Base-by-base conservation (phyloP, 2,329 filamentous ascomycete genomes). In the Sarocladium strictum region DNA sequence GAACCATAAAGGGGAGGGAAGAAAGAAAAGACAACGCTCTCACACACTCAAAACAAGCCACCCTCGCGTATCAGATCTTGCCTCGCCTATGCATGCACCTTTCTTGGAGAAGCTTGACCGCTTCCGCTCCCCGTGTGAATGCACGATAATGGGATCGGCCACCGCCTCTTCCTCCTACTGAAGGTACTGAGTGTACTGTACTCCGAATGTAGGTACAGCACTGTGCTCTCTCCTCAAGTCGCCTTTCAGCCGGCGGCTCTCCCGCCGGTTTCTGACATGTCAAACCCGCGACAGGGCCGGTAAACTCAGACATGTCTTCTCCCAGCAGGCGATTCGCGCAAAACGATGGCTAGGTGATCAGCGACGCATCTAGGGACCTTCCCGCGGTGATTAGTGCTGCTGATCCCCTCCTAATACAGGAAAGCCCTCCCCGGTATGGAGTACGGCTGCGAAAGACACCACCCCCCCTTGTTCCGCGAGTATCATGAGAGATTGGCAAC, bases 341-440 rank as follows among this genome's bases (percentile, higher is more conserved):
- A 7, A 43, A 21, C n/a, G 40, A 43, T 43, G 7, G 40, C 7
- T 4, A 19, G 21, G 21, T 27, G 43, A 51, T 51, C 47, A 35
- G 47, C 47, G 27, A 51, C 47, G 47, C 47, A 35, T 19, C 15
- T n/a, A 51, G 47, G 47, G 47, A 33, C 47, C 47, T 51, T 29
- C 43, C 43, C 43, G 43, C 43, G 26, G 26, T n/a, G 17, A 49
- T 27, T 32, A 29, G 14, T 19, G n/a, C n/a, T 24, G 40, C 15
- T 43, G 40, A 43, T 43, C 40, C 21, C 9, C n/a, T 33, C 32
- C 32, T 33, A 33, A n/a, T 32, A 32, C 7, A 32, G 29, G 29
- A 32, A 32, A 32, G 29, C 29, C 29, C 29, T 12, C 29, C 29
- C 29, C 29, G n/a, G n/a, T n/a, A n/a, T n/a, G n/a, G n/a, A n/a